phyloP scores from a whole-genome alignment of 208 protist species.

The Crithidia mellificae region DNA sequence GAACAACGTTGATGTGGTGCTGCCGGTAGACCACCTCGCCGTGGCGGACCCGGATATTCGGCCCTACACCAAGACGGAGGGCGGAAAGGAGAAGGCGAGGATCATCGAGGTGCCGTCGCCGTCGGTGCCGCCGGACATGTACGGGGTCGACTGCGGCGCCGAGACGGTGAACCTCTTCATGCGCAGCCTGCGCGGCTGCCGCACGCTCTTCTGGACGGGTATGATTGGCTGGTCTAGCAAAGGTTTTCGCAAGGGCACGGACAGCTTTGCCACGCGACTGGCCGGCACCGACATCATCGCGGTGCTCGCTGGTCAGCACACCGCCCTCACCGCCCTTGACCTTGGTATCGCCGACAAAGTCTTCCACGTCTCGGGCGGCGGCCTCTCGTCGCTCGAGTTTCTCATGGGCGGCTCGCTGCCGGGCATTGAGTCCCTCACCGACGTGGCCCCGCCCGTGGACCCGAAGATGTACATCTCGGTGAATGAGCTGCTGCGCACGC shows the following conservation, averaged over 20 bases:
- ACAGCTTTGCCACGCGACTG: conserved; percentile 59
- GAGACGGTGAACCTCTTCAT: conserved; percentile 82
- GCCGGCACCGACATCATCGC: conserved; percentile 49
- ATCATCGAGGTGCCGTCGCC: conserved; percentile 45
- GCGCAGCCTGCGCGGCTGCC: conserved; percentile 73
- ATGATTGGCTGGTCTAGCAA: conserved; percentile 92
- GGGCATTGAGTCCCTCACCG: conserved; percentile 86
- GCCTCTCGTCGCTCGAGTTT: conserved; percentile 97
- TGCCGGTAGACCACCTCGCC: conserved; percentile 96
- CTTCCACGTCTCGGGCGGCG: conserved; percentile 97
- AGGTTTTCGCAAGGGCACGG: conserved; percentile 85
- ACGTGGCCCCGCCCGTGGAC: conserved; percentile 37
- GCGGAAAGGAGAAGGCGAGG: conserved; percentile 25
- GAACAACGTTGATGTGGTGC: conserved; percentile 94
- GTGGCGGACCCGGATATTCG: conserved; percentile 50
- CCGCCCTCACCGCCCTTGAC: conserved; percentile 38
- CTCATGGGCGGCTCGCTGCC: conserved; percentile 94
- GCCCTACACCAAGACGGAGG: conserved; percentile 9
- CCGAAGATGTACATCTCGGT: conserved; percentile 44
- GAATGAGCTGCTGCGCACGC: conserved; percentile 61
- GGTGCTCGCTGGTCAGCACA: conserved; percentile 67
- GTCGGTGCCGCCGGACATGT: conserved; percentile 57
- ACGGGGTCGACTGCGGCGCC: conserved; percentile 93
- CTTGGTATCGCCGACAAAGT: conserved; percentile 61
- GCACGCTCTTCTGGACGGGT: conserved; percentile 95